Evolutionary conservation across 305 asterid species (phyloP).

Genomic region (Solanum chacoense): DNA sequence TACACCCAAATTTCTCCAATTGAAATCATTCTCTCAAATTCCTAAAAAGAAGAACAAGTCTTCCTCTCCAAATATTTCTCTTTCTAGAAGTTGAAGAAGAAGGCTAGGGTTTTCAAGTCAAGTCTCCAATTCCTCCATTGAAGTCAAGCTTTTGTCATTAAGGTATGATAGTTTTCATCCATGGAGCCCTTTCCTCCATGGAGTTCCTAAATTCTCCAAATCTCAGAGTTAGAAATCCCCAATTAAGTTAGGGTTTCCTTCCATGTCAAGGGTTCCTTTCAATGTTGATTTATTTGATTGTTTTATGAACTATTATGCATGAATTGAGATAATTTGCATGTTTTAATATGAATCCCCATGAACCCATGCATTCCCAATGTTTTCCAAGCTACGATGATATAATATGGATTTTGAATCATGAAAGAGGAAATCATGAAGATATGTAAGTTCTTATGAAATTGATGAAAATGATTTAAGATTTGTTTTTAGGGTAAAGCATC

Average conservation of each 20-base stretch:
- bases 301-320: not conserved
- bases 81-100: not conserved
- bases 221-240: not conserved
- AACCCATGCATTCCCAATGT: no score
- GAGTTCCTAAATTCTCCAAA: not conserved
- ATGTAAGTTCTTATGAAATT: no score
- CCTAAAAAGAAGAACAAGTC: not conserved
- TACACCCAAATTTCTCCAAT: not conserved
- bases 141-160: not conserved
- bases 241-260: not conserved
- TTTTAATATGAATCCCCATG: no score
- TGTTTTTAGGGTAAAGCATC: no score
- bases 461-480: no score
- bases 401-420: no score
- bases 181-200: not conserved
- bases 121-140: no score
- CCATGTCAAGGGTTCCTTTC: not conserved
- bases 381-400: no score
- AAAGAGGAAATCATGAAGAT: no score
- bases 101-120: not conserved
- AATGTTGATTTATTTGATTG: not conserved
- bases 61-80: not conserved
- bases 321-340: no score
- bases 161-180: not conserved
- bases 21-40: not conserved